Conservation (phyloP, 768 basidiomycete species). For the Boletus patriciae region DNA sequence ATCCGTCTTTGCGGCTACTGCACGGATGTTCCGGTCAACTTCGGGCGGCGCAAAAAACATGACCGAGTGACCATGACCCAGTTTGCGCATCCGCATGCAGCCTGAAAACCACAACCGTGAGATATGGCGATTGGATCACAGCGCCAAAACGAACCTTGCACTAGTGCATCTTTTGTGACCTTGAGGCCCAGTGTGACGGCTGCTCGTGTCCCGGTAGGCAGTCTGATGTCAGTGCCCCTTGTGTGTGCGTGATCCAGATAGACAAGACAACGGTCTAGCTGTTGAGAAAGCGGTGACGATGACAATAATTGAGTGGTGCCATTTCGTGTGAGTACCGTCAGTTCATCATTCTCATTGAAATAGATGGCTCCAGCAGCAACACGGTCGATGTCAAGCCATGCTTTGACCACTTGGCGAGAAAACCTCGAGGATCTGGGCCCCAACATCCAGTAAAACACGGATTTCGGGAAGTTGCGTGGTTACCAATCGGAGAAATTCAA, state of each 20-base stretch:
- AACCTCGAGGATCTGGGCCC: conserved; percentile 54
- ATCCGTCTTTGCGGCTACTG: conserved; percentile 11
- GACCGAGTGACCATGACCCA: conserved; percentile 46
- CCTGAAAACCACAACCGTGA: conserved; percentile 27
- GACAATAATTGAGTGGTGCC: conserved; percentile 20
- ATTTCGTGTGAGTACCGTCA: conserved; percentile 27
- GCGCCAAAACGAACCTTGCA: conserved; percentile 28
- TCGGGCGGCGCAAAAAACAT: conserved; percentile 45
- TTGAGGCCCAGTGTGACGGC: conserved; percentile 38
- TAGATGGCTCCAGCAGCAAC: conserved; percentile 27
- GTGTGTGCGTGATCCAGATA: conserved; percentile 29
- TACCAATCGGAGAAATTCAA: conserved; percentile 27
- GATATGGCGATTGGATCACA: neutral
- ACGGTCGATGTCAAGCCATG: conserved; percentile 38
- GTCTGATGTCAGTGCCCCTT: conserved; percentile 36
- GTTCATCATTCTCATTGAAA: conserved; percentile 30
- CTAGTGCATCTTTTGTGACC: conserved; percentile 35
- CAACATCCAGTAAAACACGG: conserved; percentile 51
- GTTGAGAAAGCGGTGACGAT: conserved; percentile 29
- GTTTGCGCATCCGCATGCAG: conserved; percentile 51
- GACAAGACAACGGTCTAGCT: conserved; percentile 31
- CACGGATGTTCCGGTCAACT: conserved; percentile 38
- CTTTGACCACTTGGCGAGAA: conserved; percentile 34
- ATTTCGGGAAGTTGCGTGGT: conserved; percentile 35
- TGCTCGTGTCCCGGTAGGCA: conserved; percentile 32